Percentiles rank a stretch among this genome's conserved stretches.
Conservation (phyloP, 495 filamentous ascomycete species). For the Pyrenopolyporus hunteri region DNA sequence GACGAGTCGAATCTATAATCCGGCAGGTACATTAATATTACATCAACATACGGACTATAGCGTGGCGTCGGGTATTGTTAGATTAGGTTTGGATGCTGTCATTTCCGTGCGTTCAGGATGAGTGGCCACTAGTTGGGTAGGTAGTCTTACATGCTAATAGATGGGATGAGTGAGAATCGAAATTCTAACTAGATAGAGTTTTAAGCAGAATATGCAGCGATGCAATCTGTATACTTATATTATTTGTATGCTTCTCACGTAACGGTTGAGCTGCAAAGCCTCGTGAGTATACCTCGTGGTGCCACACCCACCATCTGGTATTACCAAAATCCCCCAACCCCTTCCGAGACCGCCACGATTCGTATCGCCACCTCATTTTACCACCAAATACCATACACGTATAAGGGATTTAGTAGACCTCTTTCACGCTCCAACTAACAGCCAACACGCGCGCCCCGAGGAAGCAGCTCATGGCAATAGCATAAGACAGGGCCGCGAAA, state of each 20-base stretch:
- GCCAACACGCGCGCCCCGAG: constrained; percentile 65
- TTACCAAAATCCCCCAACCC: no score
- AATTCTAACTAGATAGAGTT: neutral
- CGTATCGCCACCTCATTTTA: neutral
- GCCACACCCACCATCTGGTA: neutral
- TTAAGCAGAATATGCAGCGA: neutral
- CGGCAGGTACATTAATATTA: no score
- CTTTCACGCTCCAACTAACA: constrained; percentile 68
- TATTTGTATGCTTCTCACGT: no score
- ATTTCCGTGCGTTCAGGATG: neutral
- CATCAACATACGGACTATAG: neutral
- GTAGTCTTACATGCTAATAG: neutral
- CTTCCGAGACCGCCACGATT: no score
- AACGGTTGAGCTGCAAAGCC: no score
- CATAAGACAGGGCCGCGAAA: constrained; percentile 70
- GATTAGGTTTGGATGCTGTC: neutral
- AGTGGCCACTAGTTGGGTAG: neutral
- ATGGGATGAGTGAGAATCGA: neutral
- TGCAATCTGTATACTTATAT: no score
- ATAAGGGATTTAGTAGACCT: constrained; percentile 48
- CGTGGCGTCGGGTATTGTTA: neutral
- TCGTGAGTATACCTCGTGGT: no score
- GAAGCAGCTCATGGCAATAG: constrained; percentile 64
- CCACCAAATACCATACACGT: neutral
- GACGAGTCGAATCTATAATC: no score